These are phyloP conservation scores for Beauveria rudraprayagi DNA, from an alignment of 2,329 filamentous ascomycete species.

Conservation along the genomic window DNA sequence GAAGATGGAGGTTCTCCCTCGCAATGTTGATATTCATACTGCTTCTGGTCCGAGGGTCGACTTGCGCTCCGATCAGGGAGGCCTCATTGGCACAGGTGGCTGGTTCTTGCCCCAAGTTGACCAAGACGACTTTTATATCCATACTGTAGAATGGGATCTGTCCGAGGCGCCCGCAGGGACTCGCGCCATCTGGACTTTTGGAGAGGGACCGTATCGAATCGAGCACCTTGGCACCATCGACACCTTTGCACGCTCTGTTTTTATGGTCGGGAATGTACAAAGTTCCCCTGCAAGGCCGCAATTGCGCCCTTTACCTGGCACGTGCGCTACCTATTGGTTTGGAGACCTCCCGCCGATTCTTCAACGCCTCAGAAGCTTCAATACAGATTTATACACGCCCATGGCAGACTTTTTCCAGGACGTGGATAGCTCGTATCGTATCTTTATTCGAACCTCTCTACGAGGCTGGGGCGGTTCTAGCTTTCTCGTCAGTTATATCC, in stretches of 20 bases:
- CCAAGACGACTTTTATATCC: conserved; percentile 6
- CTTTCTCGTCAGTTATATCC: conserved; percentile 12
- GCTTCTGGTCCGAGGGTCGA: conserved; percentile 13
- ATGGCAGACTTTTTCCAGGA: conserved; percentile 11
- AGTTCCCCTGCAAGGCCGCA: conserved; percentile 7
- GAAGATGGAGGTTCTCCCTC: conserved; percentile 13
- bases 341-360: conserved; percentile 12
- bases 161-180: conserved; percentile 11
- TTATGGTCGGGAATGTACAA: conserved; percentile 14
- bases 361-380: conserved; percentile 11
- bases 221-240: conserved; percentile 7
- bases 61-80: conserved; percentile 11
- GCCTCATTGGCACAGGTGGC: conserved; percentile 4
- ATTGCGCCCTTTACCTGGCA: neutral
- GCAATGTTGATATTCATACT: conserved; percentile 10
- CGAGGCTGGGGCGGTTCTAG: conserved; percentile 11
- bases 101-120: conserved; percentile 14
- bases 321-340: conserved; percentile 14
- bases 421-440: conserved; percentile 10
- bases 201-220: conserved; percentile 12
- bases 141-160: conserved; percentile 14
- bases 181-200: conserved; percentile 15
- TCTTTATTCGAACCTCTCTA: conserved; percentile 13
- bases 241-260: conserved; percentile 11
- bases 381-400: conserved; percentile 11